phyloP scores from a whole-genome alignment of 1,284 basidiomycete species.

The Butyriboletus appendiculatus region DNA sequence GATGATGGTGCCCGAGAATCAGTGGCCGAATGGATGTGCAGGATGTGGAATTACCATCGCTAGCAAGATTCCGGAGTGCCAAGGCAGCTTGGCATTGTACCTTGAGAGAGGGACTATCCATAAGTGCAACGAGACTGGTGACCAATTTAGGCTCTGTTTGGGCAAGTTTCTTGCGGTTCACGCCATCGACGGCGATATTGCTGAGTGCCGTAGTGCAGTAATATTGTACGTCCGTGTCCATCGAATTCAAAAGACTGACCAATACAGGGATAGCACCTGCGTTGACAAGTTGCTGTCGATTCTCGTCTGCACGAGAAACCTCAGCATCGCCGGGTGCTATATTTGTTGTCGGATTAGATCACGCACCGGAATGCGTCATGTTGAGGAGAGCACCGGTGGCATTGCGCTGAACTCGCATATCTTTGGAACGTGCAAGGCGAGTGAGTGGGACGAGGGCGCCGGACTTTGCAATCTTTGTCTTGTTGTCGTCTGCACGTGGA shows the following conservation, averaged over 20 bases:
- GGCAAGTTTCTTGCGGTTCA: constrained; percentile 95
- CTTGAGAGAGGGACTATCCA: constrained; percentile 98
- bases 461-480: constrained; percentile 99
- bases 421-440: constrained; percentile 94
- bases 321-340: constrained; percentile 10
- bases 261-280: constrained; percentile 98
- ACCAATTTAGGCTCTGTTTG: constrained; percentile 95
- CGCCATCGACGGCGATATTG: constrained; percentile 96
- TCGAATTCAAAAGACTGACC: constrained; percentile 93
- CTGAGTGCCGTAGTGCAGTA: constrained; percentile 99
- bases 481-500: constrained; percentile 85
- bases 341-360: not conserved
- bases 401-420: constrained; percentile 99
- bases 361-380: constrained; percentile 96
- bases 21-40: constrained; percentile 1
- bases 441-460: constrained; percentile 97
- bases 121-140: constrained; percentile 90
- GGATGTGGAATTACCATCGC: constrained; percentile 68
- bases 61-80: constrained; percentile 95
- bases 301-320: constrained; percentile 68
- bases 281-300: constrained; percentile 97
- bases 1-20: constrained; percentile 2
- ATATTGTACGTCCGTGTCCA: constrained; percentile 99
- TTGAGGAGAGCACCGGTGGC: constrained; percentile 98
- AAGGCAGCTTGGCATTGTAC: constrained; percentile 99